These are phyloP conservation scores for Ophiognomonia clavigignenti-juglandacearum DNA, from an alignment of 2,329 filamentous ascomycete genomes.

Conservation along the genomic window DNA sequence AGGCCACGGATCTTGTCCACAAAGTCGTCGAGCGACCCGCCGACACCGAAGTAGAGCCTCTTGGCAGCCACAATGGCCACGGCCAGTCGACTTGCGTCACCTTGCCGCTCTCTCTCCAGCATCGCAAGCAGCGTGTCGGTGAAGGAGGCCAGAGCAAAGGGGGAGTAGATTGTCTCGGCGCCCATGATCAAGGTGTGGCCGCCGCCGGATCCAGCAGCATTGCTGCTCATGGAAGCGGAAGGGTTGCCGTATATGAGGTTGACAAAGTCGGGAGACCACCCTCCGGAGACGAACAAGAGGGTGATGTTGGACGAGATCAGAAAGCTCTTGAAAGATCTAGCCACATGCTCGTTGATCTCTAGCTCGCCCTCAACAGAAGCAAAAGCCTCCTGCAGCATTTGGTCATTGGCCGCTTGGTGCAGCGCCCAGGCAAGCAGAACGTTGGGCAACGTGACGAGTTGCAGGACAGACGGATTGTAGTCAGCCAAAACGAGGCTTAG, in stretches of 20 bases:
- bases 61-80: constrained; percentile 70
- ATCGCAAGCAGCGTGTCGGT: constrained; percentile 60
- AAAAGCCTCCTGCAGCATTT: constrained; percentile 40
- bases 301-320: constrained; percentile 47
- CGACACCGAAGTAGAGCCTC: constrained; percentile 78
- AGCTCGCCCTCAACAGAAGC: constrained; percentile 51
- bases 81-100: constrained; percentile 36
- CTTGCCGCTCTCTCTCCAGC: constrained; percentile 41
- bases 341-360: constrained; percentile 54
- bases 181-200: constrained; percentile 55
- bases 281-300: constrained; percentile 67
- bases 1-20: constrained; percentile 44
- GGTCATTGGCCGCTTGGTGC: constrained; percentile 31
- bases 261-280: constrained; percentile 65
- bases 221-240: constrained; percentile 4
- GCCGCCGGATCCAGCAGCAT: constrained; percentile 5
- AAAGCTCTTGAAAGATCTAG: constrained; percentile 52
- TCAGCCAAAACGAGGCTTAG: constrained; percentile 67
- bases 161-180: constrained; percentile 81
- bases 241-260: constrained; percentile 43
- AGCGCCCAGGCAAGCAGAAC: constrained; percentile 66
- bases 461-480: constrained; percentile 74
- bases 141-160: constrained; percentile 64
- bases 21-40: constrained; percentile 76
- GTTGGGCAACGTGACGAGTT: constrained; percentile 76